Percentiles rank a stretch among this genome's conserved stretches.
phyloP scores from a whole-genome alignment of 345 rosid species.

The Salix purpurea region DNA sequence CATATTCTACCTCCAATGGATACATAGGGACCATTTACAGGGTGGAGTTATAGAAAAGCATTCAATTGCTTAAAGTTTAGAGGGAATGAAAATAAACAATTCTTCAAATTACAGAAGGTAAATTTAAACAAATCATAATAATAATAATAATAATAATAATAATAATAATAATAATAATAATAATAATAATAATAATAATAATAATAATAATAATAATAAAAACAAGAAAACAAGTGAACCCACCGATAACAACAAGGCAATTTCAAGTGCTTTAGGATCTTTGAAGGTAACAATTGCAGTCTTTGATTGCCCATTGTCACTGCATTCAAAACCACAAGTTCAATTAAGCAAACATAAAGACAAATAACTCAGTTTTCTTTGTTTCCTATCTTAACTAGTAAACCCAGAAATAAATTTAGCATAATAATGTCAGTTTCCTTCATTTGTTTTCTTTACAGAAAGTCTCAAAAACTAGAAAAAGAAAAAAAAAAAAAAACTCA shows the following conservation, averaged over 20 bases:
- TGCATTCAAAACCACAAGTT: constrained; percentile 29
- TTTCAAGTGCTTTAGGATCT: constrained; percentile 86
- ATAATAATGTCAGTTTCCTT: not conserved
- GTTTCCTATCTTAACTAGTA: not conserved
- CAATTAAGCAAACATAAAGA: not conserved
- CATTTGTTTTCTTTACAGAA: not conserved
- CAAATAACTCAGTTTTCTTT: not conserved
- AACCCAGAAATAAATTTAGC: not conserved
- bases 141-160: not conserved
- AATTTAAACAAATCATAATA: too few species aligned
- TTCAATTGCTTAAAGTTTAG: constrained; percentile 1
- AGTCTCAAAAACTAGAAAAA: not conserved
- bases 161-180: not conserved
- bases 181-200: not conserved
- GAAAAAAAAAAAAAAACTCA: too few species aligned
- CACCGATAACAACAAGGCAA: constrained; percentile 79
- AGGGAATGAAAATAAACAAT: not conserved
- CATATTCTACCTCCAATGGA: constrained; percentile 10
- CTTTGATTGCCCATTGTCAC: constrained; percentile 50
- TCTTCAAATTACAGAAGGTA: not conserved
- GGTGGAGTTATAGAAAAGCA: constrained; percentile 7
- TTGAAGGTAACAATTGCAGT: constrained; percentile 79
- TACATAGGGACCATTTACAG: not conserved
- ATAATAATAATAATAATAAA: not conserved
- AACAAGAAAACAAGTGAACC: constrained; percentile 6